These are phyloP conservation scores for Gossypium sturtianum DNA, from an alignment of 345 rosid genomes.

Conservation along the genomic window DNA sequence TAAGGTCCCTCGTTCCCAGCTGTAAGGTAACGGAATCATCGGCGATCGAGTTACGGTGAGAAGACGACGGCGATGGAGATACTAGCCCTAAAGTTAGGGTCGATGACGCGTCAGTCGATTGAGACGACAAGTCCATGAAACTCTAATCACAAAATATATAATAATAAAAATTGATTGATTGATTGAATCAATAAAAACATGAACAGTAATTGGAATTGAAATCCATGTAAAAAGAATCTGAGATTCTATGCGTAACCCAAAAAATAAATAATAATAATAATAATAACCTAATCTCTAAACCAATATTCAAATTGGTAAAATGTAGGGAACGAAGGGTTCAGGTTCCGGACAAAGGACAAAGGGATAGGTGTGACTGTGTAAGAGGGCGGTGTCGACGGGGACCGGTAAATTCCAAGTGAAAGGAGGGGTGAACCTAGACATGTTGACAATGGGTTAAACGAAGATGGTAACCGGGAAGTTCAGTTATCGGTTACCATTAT, in stretches of 20 bases:
- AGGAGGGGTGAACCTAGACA: not conserved
- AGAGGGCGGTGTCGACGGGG: not conserved
- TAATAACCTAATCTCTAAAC: not conserved
- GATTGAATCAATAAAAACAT: not conserved
- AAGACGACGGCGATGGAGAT: constrained; percentile 2
- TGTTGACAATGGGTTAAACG: not conserved
- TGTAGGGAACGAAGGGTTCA: not conserved
- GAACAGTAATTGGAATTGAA: not conserved
- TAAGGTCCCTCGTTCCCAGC: constrained; percentile 1
- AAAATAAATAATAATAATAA: too few species aligned
- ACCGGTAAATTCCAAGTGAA: not conserved
- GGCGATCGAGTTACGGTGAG: constrained; percentile 6
- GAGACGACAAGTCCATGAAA: constrained; percentile 9
- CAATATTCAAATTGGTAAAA: not conserved
- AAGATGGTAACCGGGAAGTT: not conserved
- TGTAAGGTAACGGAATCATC: constrained; percentile 13
- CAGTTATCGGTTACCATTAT: too few species aligned
- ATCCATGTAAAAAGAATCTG: not conserved
- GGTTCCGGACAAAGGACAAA: not conserved
- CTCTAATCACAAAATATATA: not conserved
- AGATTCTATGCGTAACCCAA: not conserved
- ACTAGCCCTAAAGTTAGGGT: constrained; percentile 1
- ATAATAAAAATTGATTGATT: not conserved
- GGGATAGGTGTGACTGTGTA: not conserved
- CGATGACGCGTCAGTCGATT: not conserved